Conservation (phyloP, 495 filamentous ascomycete species). For the Usnea hakonensis region DNA sequence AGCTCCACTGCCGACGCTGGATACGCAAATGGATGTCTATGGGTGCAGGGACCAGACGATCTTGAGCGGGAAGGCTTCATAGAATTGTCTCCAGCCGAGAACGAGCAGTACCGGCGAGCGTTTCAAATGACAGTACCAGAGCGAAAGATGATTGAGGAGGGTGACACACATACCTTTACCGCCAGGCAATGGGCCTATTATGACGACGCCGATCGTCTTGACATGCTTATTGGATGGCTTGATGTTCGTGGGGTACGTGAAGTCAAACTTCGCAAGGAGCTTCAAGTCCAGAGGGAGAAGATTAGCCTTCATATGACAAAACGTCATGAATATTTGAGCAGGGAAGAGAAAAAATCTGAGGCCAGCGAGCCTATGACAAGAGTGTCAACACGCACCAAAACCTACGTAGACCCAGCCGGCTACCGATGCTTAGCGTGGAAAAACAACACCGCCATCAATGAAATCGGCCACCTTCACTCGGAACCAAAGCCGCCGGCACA, state of each 20-base stretch:
- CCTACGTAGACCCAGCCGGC: constrained; percentile 49
- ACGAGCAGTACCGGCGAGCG: constrained; percentile 49
- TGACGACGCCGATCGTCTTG: constrained; percentile 67
- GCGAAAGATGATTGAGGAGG: constrained; percentile 81
- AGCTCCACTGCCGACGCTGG: constrained; percentile 80
- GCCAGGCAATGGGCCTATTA: constrained; percentile 88
- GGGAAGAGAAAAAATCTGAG: constrained; percentile 43
- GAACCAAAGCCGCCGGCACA: constrained; percentile 60
- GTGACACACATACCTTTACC: constrained; percentile 63
- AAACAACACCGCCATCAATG: constrained; percentile 67
- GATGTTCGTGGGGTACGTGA: constrained; percentile 79
- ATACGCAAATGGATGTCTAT: constrained; percentile 90
- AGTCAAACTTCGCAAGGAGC: constrained; percentile 74
- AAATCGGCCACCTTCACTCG: constrained; percentile 76
- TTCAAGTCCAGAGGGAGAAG: constrained; percentile 64
- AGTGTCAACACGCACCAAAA: constrained; percentile 70
- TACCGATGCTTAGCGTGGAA: constrained; percentile 76
- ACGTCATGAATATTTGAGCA: constrained; percentile 61
- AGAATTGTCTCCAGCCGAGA: constrained; percentile 62
- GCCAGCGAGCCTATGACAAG: constrained; percentile 52
- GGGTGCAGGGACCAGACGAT: constrained; percentile 92
- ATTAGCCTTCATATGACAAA: constrained; percentile 75
- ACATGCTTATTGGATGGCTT: constrained; percentile 77
- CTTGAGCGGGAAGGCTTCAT: constrained; percentile 80
- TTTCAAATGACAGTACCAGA: constrained; percentile 76